phyloP scores from a whole-genome alignment of 768 basidiomycete genomes.

The Mycena kentingensis region DNA sequence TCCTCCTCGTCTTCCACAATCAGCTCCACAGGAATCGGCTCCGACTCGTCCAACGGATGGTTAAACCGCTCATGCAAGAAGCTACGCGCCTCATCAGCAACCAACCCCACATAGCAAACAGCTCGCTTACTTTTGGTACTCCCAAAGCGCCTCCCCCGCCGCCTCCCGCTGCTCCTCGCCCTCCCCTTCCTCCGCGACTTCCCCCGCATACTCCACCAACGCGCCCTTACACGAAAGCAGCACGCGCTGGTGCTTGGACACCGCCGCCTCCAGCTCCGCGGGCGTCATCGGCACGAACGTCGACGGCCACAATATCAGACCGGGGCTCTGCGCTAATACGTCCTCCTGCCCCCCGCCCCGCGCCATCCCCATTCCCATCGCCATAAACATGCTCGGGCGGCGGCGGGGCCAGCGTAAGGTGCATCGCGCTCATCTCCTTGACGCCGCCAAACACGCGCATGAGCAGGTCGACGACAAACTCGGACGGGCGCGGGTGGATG shows the following conservation, averaged over 20 bases:
- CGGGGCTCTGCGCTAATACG: constrained; percentile 43
- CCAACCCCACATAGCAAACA: neutral
- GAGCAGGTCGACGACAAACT: constrained; percentile 49
- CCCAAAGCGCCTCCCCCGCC: constrained; percentile 37
- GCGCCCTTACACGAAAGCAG: constrained; percentile 47
- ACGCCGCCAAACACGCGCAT: constrained; percentile 50
- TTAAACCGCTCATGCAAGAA: constrained; percentile 29
- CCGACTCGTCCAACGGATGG: neutral
- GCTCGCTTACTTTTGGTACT: constrained; percentile 39
- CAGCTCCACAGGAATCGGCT: no score
- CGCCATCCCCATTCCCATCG: neutral
- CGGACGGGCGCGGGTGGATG: constrained; percentile 53
- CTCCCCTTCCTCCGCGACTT: constrained; percentile 28
- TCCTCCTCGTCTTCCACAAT: constrained; percentile 6
- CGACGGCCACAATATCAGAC: constrained; percentile 46
- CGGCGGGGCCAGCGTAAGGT: constrained; percentile 62
- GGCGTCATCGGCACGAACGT: constrained; percentile 45
- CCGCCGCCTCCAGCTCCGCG: constrained; percentile 50
- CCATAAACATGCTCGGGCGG: neutral
- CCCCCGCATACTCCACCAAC: constrained; percentile 40
- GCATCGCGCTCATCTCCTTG: constrained; percentile 47
- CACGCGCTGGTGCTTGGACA: constrained; percentile 47
- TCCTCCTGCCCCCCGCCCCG: no score
- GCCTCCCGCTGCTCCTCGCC: constrained; percentile 26
- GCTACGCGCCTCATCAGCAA: no score